A percentile compares a stretch with the other conserved stretches of the same genome.
Evolutionary conservation across 2,329 filamentous ascomycete genomes (phyloP).

Genomic region (Epichloe amarillans): DNA sequence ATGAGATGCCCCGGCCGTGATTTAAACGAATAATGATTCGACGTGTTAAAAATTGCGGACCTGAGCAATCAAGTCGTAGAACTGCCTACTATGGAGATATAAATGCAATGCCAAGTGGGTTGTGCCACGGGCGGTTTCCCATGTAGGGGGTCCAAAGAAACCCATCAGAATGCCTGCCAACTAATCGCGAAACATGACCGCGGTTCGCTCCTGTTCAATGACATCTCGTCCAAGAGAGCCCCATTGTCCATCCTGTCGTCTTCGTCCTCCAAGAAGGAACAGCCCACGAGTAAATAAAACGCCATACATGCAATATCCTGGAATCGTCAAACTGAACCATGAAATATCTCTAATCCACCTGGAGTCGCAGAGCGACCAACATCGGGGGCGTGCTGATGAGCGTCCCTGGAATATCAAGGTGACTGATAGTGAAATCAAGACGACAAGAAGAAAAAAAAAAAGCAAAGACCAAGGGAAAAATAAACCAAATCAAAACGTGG

Average conservation of each 20-base stretch:
- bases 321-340: conserved; percentile 1
- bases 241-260: background rate
- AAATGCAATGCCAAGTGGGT: conserved; percentile 1
- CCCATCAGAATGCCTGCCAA: background rate
- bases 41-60: too few relatives aligned
- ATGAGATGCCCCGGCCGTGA: background rate
- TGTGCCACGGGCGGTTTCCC: conserved; percentile 5
- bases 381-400: background rate
- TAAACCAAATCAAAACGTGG: conserved; percentile 8
- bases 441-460: background rate
- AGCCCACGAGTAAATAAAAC: background rate
- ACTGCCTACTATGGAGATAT: background rate
- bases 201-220: background rate
- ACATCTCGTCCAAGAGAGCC: background rate
- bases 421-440: background rate
- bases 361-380: background rate
- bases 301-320: conserved; percentile 7
- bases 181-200: background rate
- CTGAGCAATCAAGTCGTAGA: background rate
- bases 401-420: background rate
- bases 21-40: background rate
- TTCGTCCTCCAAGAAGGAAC: background rate
- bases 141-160: background rate
- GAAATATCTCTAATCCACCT: background rate
- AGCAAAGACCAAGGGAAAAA: background rate